phyloP scores from a whole-genome alignment of 768 basidiomycete genomes.

The Calocybe cyanea region DNA sequence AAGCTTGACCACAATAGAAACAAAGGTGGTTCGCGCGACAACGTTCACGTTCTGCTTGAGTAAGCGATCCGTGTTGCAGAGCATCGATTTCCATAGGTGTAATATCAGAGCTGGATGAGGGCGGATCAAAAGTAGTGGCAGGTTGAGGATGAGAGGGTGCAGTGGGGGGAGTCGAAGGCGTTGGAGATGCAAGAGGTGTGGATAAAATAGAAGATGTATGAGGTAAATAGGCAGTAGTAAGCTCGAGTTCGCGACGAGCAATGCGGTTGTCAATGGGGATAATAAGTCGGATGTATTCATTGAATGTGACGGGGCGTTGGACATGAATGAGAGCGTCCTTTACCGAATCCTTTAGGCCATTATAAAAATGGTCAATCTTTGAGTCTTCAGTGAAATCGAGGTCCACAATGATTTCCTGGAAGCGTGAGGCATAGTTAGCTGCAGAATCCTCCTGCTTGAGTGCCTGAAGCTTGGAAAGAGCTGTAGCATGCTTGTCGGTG shows the following conservation, averaged over 20 bases:
- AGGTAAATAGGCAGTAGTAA: background rate
- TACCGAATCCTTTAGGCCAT: too few species aligned
- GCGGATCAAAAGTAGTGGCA: constrained; percentile 27
- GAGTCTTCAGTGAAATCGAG: too few species aligned
- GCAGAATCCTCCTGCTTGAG: background rate
- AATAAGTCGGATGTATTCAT: constrained; percentile 15
- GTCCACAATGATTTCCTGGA: too few species aligned
- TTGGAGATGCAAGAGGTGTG: background rate
- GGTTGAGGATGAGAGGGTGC: constrained; percentile 33
- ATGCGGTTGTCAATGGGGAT: constrained; percentile 25
- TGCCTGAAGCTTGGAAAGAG: background rate
- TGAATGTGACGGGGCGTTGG: constrained; percentile 11
- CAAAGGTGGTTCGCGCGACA: constrained; percentile 26
- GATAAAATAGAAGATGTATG: constrained; percentile 1
- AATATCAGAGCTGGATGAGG: constrained; percentile 23
- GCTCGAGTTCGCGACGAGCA: constrained; percentile 15
- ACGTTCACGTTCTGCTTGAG: constrained; percentile 26
- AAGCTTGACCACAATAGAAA: constrained; percentile 33
- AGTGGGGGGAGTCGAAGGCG: constrained; percentile 22
- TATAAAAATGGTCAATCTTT: too few species aligned
- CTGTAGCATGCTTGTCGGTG: background rate
- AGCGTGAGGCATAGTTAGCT: too few species aligned
- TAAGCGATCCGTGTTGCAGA: constrained; percentile 23
- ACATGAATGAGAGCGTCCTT: background rate
- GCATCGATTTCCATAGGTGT: constrained; percentile 27